Base-by-base conservation (phyloP, 768 basidiomycete genomes). In the Pseudohyphozyma bogoriensis region DNA sequence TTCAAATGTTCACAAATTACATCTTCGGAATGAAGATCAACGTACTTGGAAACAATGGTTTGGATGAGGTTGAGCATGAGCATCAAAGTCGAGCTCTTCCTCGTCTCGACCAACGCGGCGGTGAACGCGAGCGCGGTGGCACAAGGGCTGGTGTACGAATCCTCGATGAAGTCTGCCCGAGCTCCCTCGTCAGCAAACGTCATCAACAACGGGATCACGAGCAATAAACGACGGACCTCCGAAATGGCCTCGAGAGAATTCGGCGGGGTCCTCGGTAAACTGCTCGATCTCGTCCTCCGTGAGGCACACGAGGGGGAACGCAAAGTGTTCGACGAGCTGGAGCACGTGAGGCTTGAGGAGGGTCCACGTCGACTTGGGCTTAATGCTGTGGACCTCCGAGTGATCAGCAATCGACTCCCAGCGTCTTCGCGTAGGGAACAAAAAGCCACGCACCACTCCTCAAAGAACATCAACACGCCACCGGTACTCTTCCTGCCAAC, bases 331-430 rank as follows among this genome's bases (percentile, higher is more conserved):
- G n/a, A 91, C 81, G 7, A 92, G 80, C 3, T 75, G 81, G 70
- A 86, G 79, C 39, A 86, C 81, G 68, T 89, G 89, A 26, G 89
- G 89, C 73, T 90, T 90, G 71, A 93, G 80, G 39, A 87, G 78
- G 4, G 78, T 75, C 89, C 89, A 92, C 7, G 88, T 93, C n/a
- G 87, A 81, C 70, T 88, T 89, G 18, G 90, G 90, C 75, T 92
- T 92, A 67, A 93, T 82, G 68, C 89, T 92, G 47, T 29, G 9
- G 16, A 10, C 16, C 20, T 13, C 8, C 8, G 13, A 40, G 26
- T 13, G n/a, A 28, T 39, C 26, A 24, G 52, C 37, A n/a, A n/a
- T 31, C 35, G 29, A 22, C 35, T 37, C 28, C 47, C 22, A n/a
- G n/a, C n/a, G n/a, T 26, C 36, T 35, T 11, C 35, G 12, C n/a